phyloP scores from a whole-genome alignment of 2,329 filamentous ascomycete species.

The Monosporascus ibericus region DNA sequence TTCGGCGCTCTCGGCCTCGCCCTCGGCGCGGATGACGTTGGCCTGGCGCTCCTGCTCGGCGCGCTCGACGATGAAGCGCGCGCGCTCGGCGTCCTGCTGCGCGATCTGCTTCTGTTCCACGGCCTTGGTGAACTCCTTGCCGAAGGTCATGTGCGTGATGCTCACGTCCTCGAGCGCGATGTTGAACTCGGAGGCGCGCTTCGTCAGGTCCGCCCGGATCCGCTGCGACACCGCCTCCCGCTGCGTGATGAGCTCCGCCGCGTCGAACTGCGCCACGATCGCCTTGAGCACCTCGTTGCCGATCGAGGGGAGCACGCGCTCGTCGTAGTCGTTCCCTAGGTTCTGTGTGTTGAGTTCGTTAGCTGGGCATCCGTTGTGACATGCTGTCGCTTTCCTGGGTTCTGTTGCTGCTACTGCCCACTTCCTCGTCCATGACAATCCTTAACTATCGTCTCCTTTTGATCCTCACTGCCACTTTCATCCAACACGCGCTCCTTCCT shows the following conservation, averaged over 20 bases:
- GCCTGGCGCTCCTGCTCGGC: constrained; percentile 98
- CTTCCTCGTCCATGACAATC: background rate
- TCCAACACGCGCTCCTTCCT: too few relatives aligned
- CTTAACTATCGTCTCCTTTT: too few relatives aligned
- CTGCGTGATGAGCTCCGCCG: constrained; percentile 97
- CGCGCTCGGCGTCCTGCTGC: constrained; percentile 96
- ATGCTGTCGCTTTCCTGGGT: background rate
- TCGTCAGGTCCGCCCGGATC: constrained; percentile 86
- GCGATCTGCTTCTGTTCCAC: constrained; percentile 99
- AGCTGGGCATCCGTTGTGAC: background rate
- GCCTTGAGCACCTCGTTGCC: constrained; percentile 99
- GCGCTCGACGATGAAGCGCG: constrained; percentile 96
- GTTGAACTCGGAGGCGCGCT: constrained; percentile 94
- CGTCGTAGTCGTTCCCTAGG: constrained; percentile 96
- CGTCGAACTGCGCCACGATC: constrained; percentile 98
- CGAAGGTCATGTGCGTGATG: constrained; percentile 99
- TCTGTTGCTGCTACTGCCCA: background rate
- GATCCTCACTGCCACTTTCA: too few relatives aligned
- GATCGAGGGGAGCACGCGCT: constrained; percentile 95
- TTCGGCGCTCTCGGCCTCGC: constrained; percentile 93
- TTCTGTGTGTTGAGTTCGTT: constrained; percentile 50
- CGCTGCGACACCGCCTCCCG: constrained; percentile 93
- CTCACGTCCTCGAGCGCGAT: constrained; percentile 98
- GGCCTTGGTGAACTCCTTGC: constrained; percentile 95
- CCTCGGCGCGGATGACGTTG: constrained; percentile 96